Base-by-base conservation (phyloP, 805 yeast genomes). In the Ogataea haglerorum region DNA sequence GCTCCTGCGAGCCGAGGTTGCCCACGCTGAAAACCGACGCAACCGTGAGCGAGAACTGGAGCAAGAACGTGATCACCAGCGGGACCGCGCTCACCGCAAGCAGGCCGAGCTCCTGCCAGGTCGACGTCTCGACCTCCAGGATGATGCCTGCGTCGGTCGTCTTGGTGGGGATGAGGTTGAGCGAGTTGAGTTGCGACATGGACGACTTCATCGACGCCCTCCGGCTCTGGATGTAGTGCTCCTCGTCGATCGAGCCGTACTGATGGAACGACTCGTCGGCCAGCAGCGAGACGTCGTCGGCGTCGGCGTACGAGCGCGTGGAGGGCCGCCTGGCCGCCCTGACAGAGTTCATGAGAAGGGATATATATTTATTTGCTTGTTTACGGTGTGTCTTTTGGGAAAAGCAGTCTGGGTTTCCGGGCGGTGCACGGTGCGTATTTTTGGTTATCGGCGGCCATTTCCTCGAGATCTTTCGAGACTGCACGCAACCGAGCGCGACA, bases 1-100 rank as follows among this genome's bases (percentile, higher is more conserved):
- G 62, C 46, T 75, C 78, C 22, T 68, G 63, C 3, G 79, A 72
- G n/a, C 82, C 82, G 30, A 76, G 55, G 48, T 75, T 78, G n/a
- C 82, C 82, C 13, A 75, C 82, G 34, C 70, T 63, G 48, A 76
- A 71, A 4, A 76, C 78, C 2, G 78, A 72, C 0, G 74, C 76
- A 0, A 77, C 73, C 2, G 78, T 70, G 16, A 76, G 55, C 5
- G 80, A 75, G 41, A 72, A 73, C 50, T 76, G 79, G 34, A 76
- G 58, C n/a, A 76, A 54, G 47, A 76, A 75, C 0, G 82, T 76
- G 37, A 73, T 48, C 4, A 76, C 72, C 41, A 76, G 60, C 1
- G 82, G 81, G 19, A 75, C 48, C 2, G 80, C 71, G 1, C 76
- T 64, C 26, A 61, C 57, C 27, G 62, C 30, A 45, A 75, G 56